Conservation (phyloP, 2,329 filamentous ascomycete genomes). For the Colletotrichum sp. region DNA sequence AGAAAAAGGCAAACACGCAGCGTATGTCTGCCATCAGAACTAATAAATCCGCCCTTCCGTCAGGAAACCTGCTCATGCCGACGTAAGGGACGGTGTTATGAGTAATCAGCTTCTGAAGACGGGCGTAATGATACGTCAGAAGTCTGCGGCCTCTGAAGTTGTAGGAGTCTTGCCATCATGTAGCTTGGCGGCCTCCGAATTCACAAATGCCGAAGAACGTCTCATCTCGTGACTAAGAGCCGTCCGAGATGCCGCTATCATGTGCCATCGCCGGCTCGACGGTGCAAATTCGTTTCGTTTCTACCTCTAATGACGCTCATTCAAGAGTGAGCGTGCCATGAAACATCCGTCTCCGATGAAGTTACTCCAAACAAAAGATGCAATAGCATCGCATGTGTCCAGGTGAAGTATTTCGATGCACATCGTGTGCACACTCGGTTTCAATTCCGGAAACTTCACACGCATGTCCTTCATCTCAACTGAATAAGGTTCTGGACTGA, state of each 20-base stretch:
- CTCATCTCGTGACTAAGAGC: neutral
- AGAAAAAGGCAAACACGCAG: neutral
- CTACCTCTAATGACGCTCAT: neutral
- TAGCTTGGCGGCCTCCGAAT: neutral
- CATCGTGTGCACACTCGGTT: neutral
- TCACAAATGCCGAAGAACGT: neutral
- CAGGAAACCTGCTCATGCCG: neutral
- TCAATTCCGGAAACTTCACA: neutral
- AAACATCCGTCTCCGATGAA: neutral
- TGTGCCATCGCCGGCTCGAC: neutral
- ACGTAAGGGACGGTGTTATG: neutral
- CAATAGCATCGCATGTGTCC: neutral
- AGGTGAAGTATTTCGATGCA: neutral
- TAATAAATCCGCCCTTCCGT: neutral
- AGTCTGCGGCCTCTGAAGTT: neutral
- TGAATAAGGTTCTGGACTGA: neutral
- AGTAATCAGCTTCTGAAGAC: neutral
- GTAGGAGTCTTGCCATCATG: neutral
- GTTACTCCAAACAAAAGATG: neutral
- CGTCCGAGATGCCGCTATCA: neutral
- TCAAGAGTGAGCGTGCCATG: neutral
- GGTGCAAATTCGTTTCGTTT: neutral
- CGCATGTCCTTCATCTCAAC: neutral
- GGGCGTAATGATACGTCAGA: neutral
- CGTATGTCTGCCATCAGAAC: neutral